Evolutionary conservation across 176 grass and related monocot species (phyloP).

Genomic region (Eleusine indica): DNA sequence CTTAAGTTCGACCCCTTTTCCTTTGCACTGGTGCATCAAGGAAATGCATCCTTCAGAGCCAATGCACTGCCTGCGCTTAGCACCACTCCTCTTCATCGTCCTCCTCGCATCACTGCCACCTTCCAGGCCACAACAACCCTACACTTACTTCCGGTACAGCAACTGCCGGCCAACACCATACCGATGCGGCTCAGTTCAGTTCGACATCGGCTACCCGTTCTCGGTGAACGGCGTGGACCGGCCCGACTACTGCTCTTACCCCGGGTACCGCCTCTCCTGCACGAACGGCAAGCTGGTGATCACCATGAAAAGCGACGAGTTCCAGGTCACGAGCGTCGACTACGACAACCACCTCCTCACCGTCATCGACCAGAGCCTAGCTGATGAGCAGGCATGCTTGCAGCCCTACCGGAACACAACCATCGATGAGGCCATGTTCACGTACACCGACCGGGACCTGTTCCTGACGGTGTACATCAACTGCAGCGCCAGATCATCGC

Average conservation of each 20-base stretch:
- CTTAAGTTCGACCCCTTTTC: not conserved
- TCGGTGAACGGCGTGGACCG: not conserved
- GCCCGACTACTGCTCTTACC: conserved; percentile 49
- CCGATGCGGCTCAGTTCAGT: not conserved
- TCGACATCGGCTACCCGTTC: conserved; percentile 37
- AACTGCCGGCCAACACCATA: conserved; percentile 10
- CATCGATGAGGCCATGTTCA: conserved; percentile 26
- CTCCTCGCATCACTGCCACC: conserved; percentile 5
- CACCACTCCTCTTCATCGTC: not conserved
- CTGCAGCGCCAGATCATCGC: not conserved
- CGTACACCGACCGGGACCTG: conserved; percentile 30
- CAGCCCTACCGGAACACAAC: conserved; percentile 27
- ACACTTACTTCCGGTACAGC: conserved; percentile 28
- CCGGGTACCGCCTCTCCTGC: conserved; percentile 35
- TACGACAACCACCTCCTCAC: conserved; percentile 11
- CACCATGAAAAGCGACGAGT: not conserved
- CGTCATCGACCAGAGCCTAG: conserved; percentile 24
- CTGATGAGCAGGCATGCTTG: not conserved
- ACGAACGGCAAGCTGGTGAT: not conserved
- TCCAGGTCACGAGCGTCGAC: conserved; percentile 37
- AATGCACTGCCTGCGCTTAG: not conserved
- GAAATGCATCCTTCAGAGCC: not conserved
- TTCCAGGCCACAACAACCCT: not conserved
- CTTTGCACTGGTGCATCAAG: not conserved
- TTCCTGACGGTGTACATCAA: conserved; percentile 40